A percentile compares a stretch with the other conserved stretches of the same genome.
These are phyloP conservation scores for Kappamyces sp. DNA, from an alignment of 192 early-diverging fungal species.

Conservation along the genomic window DNA sequence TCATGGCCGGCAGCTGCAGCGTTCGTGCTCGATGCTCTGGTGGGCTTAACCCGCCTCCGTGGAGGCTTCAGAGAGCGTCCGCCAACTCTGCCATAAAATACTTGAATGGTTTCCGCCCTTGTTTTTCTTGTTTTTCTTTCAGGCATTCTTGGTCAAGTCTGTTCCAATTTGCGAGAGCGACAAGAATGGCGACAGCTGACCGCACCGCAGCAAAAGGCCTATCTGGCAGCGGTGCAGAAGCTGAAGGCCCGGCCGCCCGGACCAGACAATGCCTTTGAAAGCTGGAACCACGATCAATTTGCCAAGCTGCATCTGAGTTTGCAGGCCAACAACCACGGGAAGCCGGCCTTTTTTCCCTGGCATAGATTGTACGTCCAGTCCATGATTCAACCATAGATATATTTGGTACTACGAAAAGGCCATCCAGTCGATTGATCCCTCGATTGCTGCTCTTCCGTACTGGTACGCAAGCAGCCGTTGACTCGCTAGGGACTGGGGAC, in stretches of 20 bases:
- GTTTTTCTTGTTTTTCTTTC: no score
- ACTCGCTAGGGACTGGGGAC: slow-evolving; percentile 61
- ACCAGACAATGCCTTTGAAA: neutral
- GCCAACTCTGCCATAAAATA: no score
- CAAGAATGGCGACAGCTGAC: neutral
- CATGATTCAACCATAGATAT: no score
- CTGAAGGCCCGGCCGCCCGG: slow-evolving; percentile 5
- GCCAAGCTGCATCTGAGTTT: slow-evolving; percentile 8
- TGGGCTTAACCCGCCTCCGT: no score
- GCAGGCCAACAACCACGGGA: slow-evolving; percentile 2
- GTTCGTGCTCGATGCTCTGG: no score
- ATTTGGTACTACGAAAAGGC: slow-evolving; percentile 47
- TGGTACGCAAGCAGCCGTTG: no score
- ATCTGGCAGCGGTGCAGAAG: neutral
- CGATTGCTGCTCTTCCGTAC: slow-evolving; percentile 49
- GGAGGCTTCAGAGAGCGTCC: no score
- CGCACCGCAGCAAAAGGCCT: neutral
- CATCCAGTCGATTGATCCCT: slow-evolving; percentile 39
- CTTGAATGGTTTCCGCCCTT: no score
- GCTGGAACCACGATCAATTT: slow-evolving; percentile 8
- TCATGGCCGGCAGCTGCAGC: no score
- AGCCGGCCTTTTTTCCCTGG: slow-evolving; percentile 38
- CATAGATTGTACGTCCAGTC: slow-evolving; percentile 49
- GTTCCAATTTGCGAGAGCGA: no score
- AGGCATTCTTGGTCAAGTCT: no score